Conservation (phyloP, 2,329 filamentous ascomycete species). For the Fusarium protoensiforme region DNA sequence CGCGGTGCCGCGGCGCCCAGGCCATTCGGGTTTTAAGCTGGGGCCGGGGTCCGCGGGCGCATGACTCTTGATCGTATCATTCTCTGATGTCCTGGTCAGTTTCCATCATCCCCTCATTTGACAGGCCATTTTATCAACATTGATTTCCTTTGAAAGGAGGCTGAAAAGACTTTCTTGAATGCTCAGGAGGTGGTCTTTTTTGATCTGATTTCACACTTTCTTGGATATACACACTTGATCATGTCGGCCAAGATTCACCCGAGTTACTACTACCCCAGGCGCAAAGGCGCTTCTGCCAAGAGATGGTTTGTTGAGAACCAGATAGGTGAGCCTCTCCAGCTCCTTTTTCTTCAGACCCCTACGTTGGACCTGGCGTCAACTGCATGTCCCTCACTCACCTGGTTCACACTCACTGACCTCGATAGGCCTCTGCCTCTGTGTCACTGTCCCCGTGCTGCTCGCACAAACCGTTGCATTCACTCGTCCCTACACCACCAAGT, state of each 20-base stretch:
- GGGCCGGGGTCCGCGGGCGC: not conserved
- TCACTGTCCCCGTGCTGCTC: conserved; percentile 82
- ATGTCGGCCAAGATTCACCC: not conserved
- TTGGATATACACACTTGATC: not conserved
- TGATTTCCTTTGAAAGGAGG: not conserved
- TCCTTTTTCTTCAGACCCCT: not conserved
- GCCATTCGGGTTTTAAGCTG: not conserved
- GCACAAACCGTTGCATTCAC: conserved; percentile 85
- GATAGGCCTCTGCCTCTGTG: conserved; percentile 83
- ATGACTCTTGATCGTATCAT: not conserved
- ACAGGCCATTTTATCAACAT: not conserved
- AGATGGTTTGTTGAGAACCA: conserved; percentile 30
- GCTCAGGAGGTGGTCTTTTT: not conserved
- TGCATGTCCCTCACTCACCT: not conserved
- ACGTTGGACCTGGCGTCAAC: not conserved
- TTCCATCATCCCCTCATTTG: not conserved
- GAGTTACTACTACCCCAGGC: not conserved
- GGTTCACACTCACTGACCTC: conserved; percentile 7
- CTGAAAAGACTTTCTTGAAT: not conserved
- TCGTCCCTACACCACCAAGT: conserved; percentile 80
- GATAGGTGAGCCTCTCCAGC: not conserved
- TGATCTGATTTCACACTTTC: not conserved
- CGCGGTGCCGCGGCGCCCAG: not conserved
- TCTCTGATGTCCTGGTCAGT: not conserved
- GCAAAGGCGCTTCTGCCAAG: conserved; percentile 1